Evolutionary conservation across 176 grass and related monocot species (phyloP).

Genomic region (Oryza coarctata): DNA sequence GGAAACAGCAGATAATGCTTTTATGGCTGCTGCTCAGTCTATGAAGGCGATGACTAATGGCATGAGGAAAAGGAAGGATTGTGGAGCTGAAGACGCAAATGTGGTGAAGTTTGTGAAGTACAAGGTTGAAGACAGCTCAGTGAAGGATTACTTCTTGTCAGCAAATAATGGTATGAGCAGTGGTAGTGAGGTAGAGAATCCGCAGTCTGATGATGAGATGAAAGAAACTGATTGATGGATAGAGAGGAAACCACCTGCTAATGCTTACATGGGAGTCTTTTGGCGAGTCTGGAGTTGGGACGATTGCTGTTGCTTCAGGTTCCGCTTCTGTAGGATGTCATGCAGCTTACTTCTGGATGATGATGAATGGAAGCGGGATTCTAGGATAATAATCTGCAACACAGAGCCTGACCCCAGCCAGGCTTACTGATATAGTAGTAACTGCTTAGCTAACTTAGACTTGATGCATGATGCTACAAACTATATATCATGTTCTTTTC

Average conservation of each 20-base stretch:
- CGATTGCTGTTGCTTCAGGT: slow-evolving; percentile 35
- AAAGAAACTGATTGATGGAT: slow-evolving; percentile 62
- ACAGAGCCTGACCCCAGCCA: slow-evolving; percentile 19
- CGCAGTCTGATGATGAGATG: slow-evolving; percentile 75
- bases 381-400: slow-evolving; percentile 37
- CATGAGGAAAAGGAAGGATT: slow-evolving; percentile 76
- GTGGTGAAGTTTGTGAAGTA: slow-evolving; percentile 69
- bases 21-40: slow-evolving; percentile 76
- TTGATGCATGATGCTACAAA: slow-evolving; percentile 16
- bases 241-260: slow-evolving; percentile 24
- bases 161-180: slow-evolving; percentile 54
- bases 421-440: slow-evolving; percentile 49
- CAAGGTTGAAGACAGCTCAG: slow-evolving; percentile 55
- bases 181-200: slow-evolving; percentile 93
- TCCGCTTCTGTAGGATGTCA: slow-evolving; percentile 40
- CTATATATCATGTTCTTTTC: slow-evolving; percentile 28
- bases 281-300: slow-evolving; percentile 35
- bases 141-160: slow-evolving; percentile 38
- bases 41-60: slow-evolving; percentile 60
- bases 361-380: slow-evolving; percentile 18
- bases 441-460: slow-evolving; percentile 51
- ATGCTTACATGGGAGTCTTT: slow-evolving; percentile 43
- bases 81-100: slow-evolving; percentile 43
- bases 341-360: slow-evolving; percentile 17
- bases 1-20: slow-evolving; percentile 65